phyloP scores from a whole-genome alignment of 148 eudicot species.

The Amaranthus cruentus region DNA sequence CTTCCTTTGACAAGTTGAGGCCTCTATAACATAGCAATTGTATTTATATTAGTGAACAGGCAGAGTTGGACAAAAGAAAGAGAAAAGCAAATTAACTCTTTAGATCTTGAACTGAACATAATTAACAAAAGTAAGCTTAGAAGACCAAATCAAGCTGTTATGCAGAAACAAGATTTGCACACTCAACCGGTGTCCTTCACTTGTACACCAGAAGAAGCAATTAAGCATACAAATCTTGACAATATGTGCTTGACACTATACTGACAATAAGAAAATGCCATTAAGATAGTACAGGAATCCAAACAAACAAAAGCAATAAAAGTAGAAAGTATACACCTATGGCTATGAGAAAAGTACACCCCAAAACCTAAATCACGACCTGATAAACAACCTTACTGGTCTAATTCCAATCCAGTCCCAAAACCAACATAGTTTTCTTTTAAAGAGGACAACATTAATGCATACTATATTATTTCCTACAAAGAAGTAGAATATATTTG shows the following conservation, averaged over 20 bases:
- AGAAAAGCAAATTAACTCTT: neutral
- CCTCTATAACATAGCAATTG: slow-evolving; percentile 36
- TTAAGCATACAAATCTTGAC: neutral
- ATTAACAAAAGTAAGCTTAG: neutral
- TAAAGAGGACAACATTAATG: neutral
- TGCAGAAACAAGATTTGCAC: neutral
- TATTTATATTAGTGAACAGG: neutral
- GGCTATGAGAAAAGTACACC: too few species aligned
- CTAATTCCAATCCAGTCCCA: neutral
- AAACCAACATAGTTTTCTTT: neutral
- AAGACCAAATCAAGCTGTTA: neutral
- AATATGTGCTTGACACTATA: neutral
- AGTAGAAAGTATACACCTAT: neutral
- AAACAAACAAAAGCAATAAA: neutral
- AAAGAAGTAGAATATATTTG: too few species aligned
- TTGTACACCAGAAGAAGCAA: neutral
- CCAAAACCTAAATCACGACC: neutral
- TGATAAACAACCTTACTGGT: too few species aligned
- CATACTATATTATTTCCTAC: neutral
- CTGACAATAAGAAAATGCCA: neutral
- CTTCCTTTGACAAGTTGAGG: slow-evolving; percentile 97
- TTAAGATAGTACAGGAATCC: neutral
- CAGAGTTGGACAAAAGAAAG: neutral
- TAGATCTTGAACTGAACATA: neutral
- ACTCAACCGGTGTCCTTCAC: neutral